Evolutionary conservation across 2,329 filamentous ascomycete species (phyloP), one percentile per base, ranked within the genome.

Genomic region (Sclerotinia subarctica): DNA sequence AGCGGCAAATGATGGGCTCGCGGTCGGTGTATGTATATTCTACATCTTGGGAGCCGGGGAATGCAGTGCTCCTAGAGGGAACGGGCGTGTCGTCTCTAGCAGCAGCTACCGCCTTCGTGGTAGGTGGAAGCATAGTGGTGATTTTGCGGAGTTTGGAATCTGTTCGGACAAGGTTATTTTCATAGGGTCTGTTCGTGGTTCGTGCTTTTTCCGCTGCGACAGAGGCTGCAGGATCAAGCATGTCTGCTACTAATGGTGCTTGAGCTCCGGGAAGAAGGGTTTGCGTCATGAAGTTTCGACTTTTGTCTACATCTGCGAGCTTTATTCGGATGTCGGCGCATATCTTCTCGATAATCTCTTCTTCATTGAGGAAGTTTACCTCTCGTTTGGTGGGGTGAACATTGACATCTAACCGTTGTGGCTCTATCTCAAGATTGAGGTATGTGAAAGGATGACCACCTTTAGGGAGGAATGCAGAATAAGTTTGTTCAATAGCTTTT

Each of bases 351-450:
- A 95, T 90, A 57, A 99, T 96, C 74, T 99, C 95, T 71, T 99
- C 95, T 77, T 99, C 95, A 70, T 98, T 97, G 29, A 99, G 83
- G 74, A 99, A 98, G 76, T 98, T 95, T 26, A 99, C 95, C 77
- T 99, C 94, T 63, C 93, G 86, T 78, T 99, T 99, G 0, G 95
- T 99, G 0, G 95, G 95, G 78, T 99, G 95, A 0, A 99, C 91
- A 74, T 99, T 99, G 76, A 99, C 96, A 78, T 99, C 95, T 5
- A 99, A 93, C 65, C 94, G 85, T 35, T 90, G 88, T 1, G 95
- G 94, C 73, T 98, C 94, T 68, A 99, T 96, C 69, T 97, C 91
- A 2, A 99, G 84, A 76, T 90, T 95, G 35, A 99, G 83, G 76
- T 99, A 99, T 68, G 94, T 83, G 77, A 98, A 99, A 0, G 95